Percentiles rank a stretch among this genome's conserved stretches.
Conservation (phyloP, 371 early-diverging fungal genomes). For the Mortierella sp. region DNA sequence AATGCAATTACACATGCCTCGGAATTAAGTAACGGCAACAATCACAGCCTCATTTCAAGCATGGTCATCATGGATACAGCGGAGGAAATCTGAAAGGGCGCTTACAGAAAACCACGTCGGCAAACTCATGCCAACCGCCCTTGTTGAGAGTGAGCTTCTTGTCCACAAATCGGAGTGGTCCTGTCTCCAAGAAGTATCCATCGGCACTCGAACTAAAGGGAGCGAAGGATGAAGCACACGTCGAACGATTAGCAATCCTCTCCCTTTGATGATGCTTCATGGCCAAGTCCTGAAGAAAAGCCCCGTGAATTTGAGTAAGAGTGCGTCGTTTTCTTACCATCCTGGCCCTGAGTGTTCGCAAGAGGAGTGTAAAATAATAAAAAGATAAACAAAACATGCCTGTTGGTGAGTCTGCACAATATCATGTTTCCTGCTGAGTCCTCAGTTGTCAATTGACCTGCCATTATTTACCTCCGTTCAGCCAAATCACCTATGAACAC, state of each 20-base stretch:
- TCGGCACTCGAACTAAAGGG: conserved; percentile 75
- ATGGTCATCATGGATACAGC: background rate
- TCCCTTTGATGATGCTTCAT: background rate
- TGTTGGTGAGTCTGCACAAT: background rate
- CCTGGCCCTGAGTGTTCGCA: conserved; percentile 45
- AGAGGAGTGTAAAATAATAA: background rate
- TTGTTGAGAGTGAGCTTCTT: conserved; percentile 65
- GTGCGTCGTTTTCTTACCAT: conserved; percentile 38
- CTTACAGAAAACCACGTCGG: conserved; percentile 79
- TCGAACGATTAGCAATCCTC: background rate
- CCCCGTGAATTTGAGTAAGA: background rate
- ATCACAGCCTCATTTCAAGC: background rate
- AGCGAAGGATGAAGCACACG: background rate
- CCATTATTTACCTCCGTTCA: conserved; percentile 80
- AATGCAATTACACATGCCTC: background rate
- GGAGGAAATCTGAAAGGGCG: background rate
- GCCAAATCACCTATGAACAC: conserved; percentile 79
- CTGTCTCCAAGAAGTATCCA: conserved; percentile 89
- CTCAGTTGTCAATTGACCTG: background rate
- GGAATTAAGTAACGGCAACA: background rate
- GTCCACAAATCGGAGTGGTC: conserved; percentile 74
- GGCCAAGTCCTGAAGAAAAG: background rate
- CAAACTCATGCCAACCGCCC: conserved; percentile 81
- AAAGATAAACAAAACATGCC: background rate
- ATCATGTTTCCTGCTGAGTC: background rate